phyloP scores from a whole-genome alignment of 1,139 yeast genomes.

The Pichia sp. region DNA sequence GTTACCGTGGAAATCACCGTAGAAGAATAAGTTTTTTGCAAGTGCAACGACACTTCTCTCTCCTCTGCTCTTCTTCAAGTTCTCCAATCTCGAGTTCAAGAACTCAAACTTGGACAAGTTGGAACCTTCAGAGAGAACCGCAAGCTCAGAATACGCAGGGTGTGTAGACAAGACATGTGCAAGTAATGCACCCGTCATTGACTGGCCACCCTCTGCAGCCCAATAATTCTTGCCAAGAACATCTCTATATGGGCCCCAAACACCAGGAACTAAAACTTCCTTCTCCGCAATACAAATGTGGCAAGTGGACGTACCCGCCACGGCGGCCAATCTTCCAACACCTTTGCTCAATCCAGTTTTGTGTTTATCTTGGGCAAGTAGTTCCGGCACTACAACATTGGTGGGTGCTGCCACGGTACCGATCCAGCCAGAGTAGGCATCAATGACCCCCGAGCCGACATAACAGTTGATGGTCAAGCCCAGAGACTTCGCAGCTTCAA shows the following conservation, averaged over 20 bases:
- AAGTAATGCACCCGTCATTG: constrained; percentile 89
- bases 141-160: constrained; percentile 73
- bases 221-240: constrained; percentile 83
- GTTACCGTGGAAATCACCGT: constrained; percentile 96
- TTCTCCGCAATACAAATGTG: constrained; percentile 84
- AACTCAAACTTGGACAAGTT: constrained; percentile 75
- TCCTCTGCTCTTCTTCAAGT: constrained; percentile 47
- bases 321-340: constrained; percentile 88
- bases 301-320: constrained; percentile 97
- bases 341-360: constrained; percentile 48
- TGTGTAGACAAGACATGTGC: constrained; percentile 88
- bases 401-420: constrained; percentile 94
- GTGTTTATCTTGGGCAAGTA: constrained; percentile 34
- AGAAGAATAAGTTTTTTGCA: constrained; percentile 80
- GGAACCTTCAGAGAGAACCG: constrained; percentile 43
- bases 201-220: constrained; percentile 99
- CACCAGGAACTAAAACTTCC: constrained; percentile 89
- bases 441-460: constrained; percentile 94
- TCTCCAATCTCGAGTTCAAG: constrained; percentile 67
- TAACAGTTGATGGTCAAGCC: constrained; percentile 75
- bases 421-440: constrained; percentile 98
- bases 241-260: constrained; percentile 98
- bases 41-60: constrained; percentile 71
- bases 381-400: constrained; percentile 38
- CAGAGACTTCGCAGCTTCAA: constrained; percentile 68